These are phyloP conservation scores for Melaleuca quinquenervia DNA, from an alignment of 345 rosid genomes.

Conservation along the genomic window DNA sequence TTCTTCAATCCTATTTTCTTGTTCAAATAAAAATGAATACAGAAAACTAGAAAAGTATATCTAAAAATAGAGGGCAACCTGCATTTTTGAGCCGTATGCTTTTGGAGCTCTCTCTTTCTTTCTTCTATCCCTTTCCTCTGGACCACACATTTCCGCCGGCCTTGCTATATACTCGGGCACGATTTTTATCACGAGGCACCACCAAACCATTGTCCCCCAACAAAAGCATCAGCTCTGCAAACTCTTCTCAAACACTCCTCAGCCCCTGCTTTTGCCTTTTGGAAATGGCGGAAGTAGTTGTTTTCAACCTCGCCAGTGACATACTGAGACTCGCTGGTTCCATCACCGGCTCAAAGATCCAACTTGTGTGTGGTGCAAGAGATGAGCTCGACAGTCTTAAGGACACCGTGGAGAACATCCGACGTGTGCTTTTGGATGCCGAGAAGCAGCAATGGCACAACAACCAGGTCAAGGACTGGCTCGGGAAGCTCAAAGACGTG, in stretches of 20 bases:
- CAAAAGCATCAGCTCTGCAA: neutral
- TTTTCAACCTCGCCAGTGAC: rapidly evolving
- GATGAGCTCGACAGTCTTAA: rapidly evolving
- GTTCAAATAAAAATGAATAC: too few relatives aligned
- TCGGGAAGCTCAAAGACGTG: neutral
- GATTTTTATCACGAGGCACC: neutral
- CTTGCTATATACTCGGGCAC: neutral
- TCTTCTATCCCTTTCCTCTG: neutral
- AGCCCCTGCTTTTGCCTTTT: neutral
- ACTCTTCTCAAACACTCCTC: neutral
- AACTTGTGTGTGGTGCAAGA: rapidly evolving
- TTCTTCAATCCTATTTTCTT: too few relatives aligned
- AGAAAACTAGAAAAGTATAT: too few relatives aligned
- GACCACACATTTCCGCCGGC: neutral
- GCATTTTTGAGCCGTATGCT: neutral
- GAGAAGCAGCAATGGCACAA: neutral
- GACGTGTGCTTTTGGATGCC: neutral
- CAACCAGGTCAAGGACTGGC: neutral
- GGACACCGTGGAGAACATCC: neutral
- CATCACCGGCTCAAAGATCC: neutral
- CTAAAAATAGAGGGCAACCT: too few relatives aligned
- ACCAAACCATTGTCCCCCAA: neutral
- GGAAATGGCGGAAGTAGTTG: neutral
- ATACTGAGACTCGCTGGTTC: neutral
- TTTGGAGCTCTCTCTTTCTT: neutral